Conservation (phyloP, 78 protist species). For the Blattamonas nauphoetae region DNA sequence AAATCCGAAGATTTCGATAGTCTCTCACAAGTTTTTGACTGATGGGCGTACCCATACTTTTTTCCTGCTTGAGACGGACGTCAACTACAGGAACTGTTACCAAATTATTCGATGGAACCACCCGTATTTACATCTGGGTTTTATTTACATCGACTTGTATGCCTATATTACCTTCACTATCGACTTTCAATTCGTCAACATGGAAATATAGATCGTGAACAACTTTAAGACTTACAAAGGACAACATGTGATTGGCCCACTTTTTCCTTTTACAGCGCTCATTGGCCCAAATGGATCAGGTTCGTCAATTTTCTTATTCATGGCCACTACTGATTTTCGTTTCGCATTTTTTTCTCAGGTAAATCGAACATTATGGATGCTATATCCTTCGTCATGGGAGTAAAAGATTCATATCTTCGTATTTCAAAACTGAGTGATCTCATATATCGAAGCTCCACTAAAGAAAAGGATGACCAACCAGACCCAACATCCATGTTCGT, state of each 20-base stretch:
- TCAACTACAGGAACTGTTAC: no score
- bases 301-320: neutral
- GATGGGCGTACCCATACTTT: no score
- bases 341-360: neutral
- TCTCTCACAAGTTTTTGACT: no score
- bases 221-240: slow-evolving; percentile 38
- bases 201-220: neutral
- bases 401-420: neutral
- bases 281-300: slow-evolving; percentile 51
- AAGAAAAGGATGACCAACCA: neutral
- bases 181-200: no score
- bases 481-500: neutral
- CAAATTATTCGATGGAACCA: no score
- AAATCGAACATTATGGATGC: slow-evolving; percentile 16
- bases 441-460: slow-evolving; percentile 1
- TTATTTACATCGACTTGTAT: no score
- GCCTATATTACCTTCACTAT: no score
- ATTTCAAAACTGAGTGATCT: neutral
- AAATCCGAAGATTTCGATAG: no score
- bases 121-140: no score
- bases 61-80: no score
- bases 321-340: neutral
- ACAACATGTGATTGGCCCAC: slow-evolving; percentile 25
- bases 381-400: slow-evolving; percentile 19
- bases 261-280: slow-evolving; percentile 22